A percentile compares a stretch with the other conserved stretches of the same genome.
Evolutionary conservation across 2,329 filamentous ascomycete genomes (phyloP).

Genomic region (Alternaria dauci): DNA sequence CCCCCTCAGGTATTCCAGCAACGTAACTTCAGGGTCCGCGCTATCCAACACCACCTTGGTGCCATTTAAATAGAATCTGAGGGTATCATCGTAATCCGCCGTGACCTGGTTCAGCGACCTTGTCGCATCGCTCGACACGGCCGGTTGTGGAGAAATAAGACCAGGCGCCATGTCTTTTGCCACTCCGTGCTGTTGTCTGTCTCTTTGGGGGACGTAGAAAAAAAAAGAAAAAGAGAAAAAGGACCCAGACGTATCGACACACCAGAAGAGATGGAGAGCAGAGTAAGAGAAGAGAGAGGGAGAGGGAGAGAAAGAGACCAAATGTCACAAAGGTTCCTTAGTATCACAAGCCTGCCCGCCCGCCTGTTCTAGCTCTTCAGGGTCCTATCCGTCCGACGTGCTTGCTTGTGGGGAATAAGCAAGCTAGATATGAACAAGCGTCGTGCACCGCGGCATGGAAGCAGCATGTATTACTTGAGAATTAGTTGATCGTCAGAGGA

Average conservation of each 20-base stretch:
- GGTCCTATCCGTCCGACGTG: neutral
- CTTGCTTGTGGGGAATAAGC: constrained; percentile 25
- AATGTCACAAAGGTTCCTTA: neutral
- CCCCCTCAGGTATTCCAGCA: constrained; percentile 91
- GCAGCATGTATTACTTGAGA: constrained; percentile 4
- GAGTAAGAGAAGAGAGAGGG: neutral
- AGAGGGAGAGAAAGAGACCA: neutral
- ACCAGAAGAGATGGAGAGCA: neutral
- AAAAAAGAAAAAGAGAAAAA: neutral
- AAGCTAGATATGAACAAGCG: constrained; percentile 21
- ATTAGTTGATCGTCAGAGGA: constrained; percentile 3
- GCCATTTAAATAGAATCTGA: constrained; percentile 94
- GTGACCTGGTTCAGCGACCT: constrained; percentile 69
- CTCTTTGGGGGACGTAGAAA: neutral
- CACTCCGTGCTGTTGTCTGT: neutral
- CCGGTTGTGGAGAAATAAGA: constrained; percentile 54
- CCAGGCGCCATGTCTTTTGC: constrained; percentile 65
- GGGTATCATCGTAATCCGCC: constrained; percentile 81
- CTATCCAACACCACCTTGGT: constrained; percentile 86
- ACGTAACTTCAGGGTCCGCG: constrained; percentile 88
- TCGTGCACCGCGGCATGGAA: constrained; percentile 13
- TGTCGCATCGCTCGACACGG: constrained; percentile 56
- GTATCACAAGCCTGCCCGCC: neutral
- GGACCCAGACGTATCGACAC: constrained; percentile 1
- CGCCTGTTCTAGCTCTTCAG: constrained; percentile 9